A percentile compares a stretch with the other conserved stretches of the same genome.
These are phyloP conservation scores for Chaetothyriales sp. DNA, from an alignment of 2,329 filamentous ascomycete species.

Conservation along the genomic window DNA sequence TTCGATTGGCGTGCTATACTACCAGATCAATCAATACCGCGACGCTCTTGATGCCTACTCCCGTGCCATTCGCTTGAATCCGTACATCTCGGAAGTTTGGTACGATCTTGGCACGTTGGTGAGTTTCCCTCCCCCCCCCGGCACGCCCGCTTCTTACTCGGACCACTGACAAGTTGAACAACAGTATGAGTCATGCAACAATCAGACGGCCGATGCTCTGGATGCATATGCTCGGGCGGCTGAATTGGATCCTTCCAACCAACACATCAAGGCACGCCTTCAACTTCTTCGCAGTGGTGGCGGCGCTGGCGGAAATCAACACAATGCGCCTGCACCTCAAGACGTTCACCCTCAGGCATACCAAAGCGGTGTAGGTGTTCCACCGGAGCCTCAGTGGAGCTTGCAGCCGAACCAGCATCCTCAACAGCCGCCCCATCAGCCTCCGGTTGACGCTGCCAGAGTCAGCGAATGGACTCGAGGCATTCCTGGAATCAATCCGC, in stretches of 20 bases:
- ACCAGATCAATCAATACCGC: slow-evolving; percentile 98
- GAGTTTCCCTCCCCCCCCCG: slow-evolving; percentile 37
- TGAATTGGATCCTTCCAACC: slow-evolving; percentile 82
- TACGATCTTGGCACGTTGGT: slow-evolving; percentile 93
- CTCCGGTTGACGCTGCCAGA: slow-evolving; percentile 42
- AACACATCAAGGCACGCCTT: slow-evolving; percentile 89
- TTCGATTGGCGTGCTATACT: slow-evolving; percentile 96
- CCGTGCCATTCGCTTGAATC: slow-evolving; percentile 87
- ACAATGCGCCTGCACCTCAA: slow-evolving; percentile 72
- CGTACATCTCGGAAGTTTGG: slow-evolving; percentile 98
- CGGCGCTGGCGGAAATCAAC: slow-evolving; percentile 57
- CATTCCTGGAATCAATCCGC: slow-evolving; percentile 62
- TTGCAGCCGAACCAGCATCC: slow-evolving; percentile 27
- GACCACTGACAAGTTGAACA: slow-evolving; percentile 24
- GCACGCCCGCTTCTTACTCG: neutral
- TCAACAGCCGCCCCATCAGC: slow-evolving; percentile 26
- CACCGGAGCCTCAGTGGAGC: slow-evolving; percentile 80
- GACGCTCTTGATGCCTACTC: slow-evolving; percentile 97
- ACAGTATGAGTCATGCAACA: slow-evolving; percentile 96
- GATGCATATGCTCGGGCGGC: slow-evolving; percentile 92
- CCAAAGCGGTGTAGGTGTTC: slow-evolving; percentile 69
- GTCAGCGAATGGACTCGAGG: slow-evolving; percentile 50
- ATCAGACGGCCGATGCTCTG: slow-evolving; percentile 89
- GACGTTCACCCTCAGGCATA: slow-evolving; percentile 95
- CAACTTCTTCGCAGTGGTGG: slow-evolving; percentile 76